Evolutionary conservation across 768 basidiomycete species (phyloP).

Genomic region (Punctularia strigosozonata): DNA sequence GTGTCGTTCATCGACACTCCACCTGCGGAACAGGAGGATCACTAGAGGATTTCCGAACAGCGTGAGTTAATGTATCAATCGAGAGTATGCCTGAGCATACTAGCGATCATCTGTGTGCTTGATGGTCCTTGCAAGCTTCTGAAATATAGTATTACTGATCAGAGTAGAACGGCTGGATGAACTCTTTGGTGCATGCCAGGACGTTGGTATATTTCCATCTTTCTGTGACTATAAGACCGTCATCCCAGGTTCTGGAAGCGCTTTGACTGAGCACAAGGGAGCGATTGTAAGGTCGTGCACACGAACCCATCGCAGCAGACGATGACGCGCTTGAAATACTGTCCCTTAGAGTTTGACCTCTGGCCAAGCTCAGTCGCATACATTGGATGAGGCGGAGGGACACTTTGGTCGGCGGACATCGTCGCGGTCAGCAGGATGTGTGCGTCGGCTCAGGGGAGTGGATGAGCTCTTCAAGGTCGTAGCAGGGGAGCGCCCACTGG

Average conservation of each 20-base stretch:
- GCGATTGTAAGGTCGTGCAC: background rate
- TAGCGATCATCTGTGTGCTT: constrained; percentile 34
- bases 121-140: constrained; percentile 46
- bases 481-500: background rate
- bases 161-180: background rate
- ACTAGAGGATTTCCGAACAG: constrained; percentile 8
- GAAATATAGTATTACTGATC: background rate
- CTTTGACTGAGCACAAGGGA: background rate
- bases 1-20: no score
- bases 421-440: background rate
- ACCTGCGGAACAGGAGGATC: constrained; percentile 35
- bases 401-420: background rate
- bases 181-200: constrained; percentile 34
- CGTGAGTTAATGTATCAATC: constrained; percentile 2
- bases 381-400: background rate
- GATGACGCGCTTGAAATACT: constrained; percentile 35
- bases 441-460: background rate
- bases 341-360: background rate
- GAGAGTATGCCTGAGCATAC: constrained; percentile 9
- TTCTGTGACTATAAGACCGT: constrained; percentile 23
- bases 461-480: background rate
- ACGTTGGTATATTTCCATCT: constrained; percentile 45
- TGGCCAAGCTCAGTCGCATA: background rate
- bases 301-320: constrained; percentile 69
- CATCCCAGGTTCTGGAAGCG: background rate